These are phyloP conservation scores for Yamadazyma buinensis DNA, from an alignment of 1,139 yeast species.

Conservation along the genomic window DNA sequence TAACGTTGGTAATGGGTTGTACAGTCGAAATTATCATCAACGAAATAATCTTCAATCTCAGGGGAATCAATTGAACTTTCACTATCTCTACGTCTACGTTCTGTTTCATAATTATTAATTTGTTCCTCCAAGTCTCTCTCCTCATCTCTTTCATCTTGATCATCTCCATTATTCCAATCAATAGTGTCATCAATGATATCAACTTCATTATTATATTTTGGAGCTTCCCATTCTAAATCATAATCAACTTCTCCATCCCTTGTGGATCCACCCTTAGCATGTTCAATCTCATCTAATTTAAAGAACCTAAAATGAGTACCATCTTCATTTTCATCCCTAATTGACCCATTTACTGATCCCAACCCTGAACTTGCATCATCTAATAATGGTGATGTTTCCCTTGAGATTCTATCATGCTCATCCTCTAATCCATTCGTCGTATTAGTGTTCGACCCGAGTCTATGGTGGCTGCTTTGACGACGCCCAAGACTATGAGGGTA, in stretches of 20 bases:
- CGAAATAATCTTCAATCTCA: slow-evolving; percentile 12
- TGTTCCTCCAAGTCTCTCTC: slow-evolving; percentile 6
- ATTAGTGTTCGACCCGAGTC: neutral
- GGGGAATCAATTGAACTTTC: slow-evolving; percentile 21
- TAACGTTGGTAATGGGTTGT: slow-evolving; percentile 64
- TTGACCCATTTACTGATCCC: slow-evolving; percentile 20
- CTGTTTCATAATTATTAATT: slow-evolving; percentile 34
- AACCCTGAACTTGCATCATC: slow-evolving; percentile 25
- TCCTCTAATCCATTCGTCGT: too few species aligned
- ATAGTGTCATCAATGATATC: neutral
- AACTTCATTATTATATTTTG: slow-evolving; percentile 22
- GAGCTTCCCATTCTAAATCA: slow-evolving; percentile 67
- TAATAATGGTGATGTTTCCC: slow-evolving; percentile 40
- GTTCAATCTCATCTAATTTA: slow-evolving; percentile 74
- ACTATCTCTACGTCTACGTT: slow-evolving; percentile 28
- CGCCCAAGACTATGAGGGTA: slow-evolving; percentile 54
- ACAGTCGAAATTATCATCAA: slow-evolving; percentile 40
- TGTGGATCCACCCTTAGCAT: slow-evolving; percentile 86
- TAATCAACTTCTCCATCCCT: slow-evolving; percentile 59
- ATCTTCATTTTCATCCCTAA: slow-evolving; percentile 21
- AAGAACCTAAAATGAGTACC: slow-evolving; percentile 66
- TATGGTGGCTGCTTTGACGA: slow-evolving; percentile 1
- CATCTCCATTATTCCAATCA: slow-evolving; percentile 1
- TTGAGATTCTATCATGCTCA: too few species aligned
- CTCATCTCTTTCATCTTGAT: slow-evolving; percentile 2